phyloP scores from a whole-genome alignment of 352 stramenopile genomes.

The Phytophthora kernoviae region DNA sequence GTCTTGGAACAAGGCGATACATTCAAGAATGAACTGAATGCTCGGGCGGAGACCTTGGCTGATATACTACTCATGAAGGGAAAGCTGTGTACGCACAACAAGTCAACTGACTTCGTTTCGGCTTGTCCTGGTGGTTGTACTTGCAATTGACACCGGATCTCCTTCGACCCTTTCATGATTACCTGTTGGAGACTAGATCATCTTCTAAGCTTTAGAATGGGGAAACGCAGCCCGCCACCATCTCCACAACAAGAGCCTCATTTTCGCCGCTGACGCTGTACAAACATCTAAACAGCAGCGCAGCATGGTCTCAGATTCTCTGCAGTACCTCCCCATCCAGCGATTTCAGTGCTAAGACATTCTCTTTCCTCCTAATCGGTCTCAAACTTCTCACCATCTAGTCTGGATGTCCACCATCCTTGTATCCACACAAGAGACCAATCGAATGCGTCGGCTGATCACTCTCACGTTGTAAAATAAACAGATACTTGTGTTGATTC shows the following conservation, averaged over 20 bases:
- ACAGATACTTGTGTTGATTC: conserved; percentile 26
- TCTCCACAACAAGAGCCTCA: conserved; percentile 9
- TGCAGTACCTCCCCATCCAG: conserved; percentile 23
- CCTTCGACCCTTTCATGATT: no score
- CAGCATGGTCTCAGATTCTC: conserved; percentile 31
- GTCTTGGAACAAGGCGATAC: no score
- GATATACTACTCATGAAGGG: no score
- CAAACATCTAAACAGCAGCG: conserved; percentile 32
- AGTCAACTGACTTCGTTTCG: no score
- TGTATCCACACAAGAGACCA: conserved; percentile 16
- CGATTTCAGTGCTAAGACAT: conserved; percentile 15
- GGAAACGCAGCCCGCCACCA: conserved; percentile 1
- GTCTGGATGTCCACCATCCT: conserved; percentile 24
- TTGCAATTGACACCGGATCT: no score
- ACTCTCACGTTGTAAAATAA: conserved; percentile 19
- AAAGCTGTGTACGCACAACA: no score
- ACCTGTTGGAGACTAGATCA: no score
- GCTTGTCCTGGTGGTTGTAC: no score
- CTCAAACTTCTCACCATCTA: conserved; percentile 17
- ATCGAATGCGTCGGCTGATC: conserved; percentile 12
- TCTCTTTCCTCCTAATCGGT: conserved; percentile 3
- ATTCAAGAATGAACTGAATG: no score
- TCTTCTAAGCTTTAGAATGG: conserved; percentile 6
- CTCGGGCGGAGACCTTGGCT: no score
- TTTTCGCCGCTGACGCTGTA: conserved; percentile 36